These are phyloP conservation scores for Solanum pinnatisectum DNA, from an alignment of 257 asterid species.

Conservation along the genomic window DNA sequence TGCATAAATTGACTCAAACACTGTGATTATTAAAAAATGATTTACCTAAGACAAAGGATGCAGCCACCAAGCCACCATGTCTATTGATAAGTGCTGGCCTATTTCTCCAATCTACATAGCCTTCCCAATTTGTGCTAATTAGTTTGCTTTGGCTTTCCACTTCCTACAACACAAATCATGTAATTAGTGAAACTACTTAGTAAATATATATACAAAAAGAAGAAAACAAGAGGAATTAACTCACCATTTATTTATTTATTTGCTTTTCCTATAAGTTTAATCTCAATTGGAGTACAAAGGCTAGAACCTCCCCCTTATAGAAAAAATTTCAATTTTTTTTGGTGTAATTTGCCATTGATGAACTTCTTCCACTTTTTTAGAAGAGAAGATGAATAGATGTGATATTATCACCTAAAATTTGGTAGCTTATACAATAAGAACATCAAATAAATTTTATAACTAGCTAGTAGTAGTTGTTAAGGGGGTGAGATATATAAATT, in stretches of 20 bases:
- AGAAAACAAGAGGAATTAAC: neutral
- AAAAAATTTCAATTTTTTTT: neutral
- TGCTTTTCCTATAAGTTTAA: neutral
- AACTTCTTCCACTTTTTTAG: neutral
- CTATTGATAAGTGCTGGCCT: conserved; percentile 52
- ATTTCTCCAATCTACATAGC: conserved; percentile 77
- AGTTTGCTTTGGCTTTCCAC: conserved; percentile 32
- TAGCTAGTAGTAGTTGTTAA: neutral
- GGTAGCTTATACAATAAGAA: neutral
- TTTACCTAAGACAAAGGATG: conserved; percentile 76
- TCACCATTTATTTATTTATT: conserved; percentile 13
- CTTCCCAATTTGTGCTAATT: conserved; percentile 44
- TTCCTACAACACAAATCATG: conserved; percentile 32
- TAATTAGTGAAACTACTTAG: neutral
- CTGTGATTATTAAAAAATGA: neutral
- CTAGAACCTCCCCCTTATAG: neutral
- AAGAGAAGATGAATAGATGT: neutral
- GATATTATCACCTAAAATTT: neutral
- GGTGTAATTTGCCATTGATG: neutral
- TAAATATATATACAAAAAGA: neutral
- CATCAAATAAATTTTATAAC: neutral
- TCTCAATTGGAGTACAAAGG: neutral
- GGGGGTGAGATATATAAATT: neutral
- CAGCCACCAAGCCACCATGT: conserved; percentile 89
- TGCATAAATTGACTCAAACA: neutral